These are phyloP conservation scores for Wickerhamomyces chaumierensis DNA, from an alignment of 805 yeast species.

Conservation along the genomic window DNA sequence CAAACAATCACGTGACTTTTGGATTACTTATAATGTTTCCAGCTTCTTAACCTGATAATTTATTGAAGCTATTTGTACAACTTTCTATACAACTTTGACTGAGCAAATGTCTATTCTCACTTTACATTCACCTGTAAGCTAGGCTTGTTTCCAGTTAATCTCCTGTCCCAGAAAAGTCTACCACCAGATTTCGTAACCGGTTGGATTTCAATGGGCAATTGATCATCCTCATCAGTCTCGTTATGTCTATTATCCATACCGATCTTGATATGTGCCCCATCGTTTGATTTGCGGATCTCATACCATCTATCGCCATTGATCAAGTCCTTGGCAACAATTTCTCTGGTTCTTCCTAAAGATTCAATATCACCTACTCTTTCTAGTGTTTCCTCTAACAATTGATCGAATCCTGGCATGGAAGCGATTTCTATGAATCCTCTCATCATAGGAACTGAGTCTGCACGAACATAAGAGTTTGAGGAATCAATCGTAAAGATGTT, in stretches of 20 bases:
- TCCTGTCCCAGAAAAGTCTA: slow-evolving; percentile 15
- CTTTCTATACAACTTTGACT: too few relatives aligned
- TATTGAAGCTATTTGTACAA: too few relatives aligned
- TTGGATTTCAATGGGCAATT: slow-evolving; percentile 14
- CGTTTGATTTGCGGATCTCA: slow-evolving; percentile 15
- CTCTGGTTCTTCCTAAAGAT: slow-evolving; percentile 68
- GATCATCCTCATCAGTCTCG: slow-evolving; percentile 13
- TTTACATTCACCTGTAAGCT: too few relatives aligned
- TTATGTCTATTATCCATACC: slow-evolving; percentile 5
- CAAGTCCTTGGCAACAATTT: slow-evolving; percentile 61
- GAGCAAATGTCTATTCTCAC: too few relatives aligned
- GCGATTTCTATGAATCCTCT: slow-evolving; percentile 76
- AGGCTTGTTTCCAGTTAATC: too few relatives aligned
- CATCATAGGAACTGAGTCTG: slow-evolving; percentile 86
- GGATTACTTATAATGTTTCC: too few relatives aligned
- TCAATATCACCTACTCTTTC: slow-evolving; percentile 69
- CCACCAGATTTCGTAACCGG: slow-evolving; percentile 18
- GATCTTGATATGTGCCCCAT: slow-evolving; percentile 9
- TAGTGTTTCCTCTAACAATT: slow-evolving; percentile 50
- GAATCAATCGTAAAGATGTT: slow-evolving; percentile 76
- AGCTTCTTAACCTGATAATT: too few relatives aligned
- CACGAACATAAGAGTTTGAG: slow-evolving; percentile 50
- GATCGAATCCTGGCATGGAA: slow-evolving; percentile 58
- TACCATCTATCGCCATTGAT: slow-evolving; percentile 35
- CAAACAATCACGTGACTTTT: too few relatives aligned